Conservation (phyloP, 2,329 filamentous ascomycete genomes). For the Colletotrichum sp. region DNA sequence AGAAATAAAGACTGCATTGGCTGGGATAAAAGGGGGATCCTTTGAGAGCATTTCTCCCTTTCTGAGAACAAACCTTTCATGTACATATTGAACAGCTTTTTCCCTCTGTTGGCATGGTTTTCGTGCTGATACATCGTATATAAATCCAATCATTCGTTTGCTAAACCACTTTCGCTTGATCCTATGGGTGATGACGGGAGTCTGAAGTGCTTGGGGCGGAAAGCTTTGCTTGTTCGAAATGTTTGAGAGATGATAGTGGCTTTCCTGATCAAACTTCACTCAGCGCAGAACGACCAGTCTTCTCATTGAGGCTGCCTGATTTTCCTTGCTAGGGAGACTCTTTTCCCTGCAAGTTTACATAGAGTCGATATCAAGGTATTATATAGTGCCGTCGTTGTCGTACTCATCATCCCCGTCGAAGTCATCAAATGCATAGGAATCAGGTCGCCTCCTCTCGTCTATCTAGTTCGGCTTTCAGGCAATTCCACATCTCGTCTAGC, state of each 20-base stretch:
- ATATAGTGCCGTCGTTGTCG: not conserved
- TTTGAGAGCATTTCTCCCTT: not conserved
- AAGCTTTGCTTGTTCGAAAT: rapidly evolving
- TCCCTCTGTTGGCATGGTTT: not conserved
- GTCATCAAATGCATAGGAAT: not conserved
- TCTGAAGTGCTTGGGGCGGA: too few relatives aligned
- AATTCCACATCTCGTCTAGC: not conserved
- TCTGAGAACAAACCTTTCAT: conserved; percentile 3
- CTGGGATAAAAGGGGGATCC: conserved; percentile 1
- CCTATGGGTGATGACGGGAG: not conserved
- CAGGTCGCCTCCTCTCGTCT: not conserved
- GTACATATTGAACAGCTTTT: conserved; percentile 2
- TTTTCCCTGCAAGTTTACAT: not conserved
- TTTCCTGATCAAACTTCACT: not conserved
- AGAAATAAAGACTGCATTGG: conserved; percentile 3
- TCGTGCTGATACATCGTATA: conserved; percentile 7
- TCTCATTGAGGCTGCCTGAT: not conserved
- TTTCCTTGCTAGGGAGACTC: not conserved
- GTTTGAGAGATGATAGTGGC: rapidly evolving
- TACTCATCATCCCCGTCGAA: not conserved
- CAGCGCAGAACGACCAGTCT: not conserved
- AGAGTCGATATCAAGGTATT: not conserved
- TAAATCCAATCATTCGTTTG: conserved; percentile 17
- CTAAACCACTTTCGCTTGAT: not conserved
- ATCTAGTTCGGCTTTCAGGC: not conserved